Conservation (phyloP, 768 basidiomycete species). For the Tricholoma furcatifolium region DNA sequence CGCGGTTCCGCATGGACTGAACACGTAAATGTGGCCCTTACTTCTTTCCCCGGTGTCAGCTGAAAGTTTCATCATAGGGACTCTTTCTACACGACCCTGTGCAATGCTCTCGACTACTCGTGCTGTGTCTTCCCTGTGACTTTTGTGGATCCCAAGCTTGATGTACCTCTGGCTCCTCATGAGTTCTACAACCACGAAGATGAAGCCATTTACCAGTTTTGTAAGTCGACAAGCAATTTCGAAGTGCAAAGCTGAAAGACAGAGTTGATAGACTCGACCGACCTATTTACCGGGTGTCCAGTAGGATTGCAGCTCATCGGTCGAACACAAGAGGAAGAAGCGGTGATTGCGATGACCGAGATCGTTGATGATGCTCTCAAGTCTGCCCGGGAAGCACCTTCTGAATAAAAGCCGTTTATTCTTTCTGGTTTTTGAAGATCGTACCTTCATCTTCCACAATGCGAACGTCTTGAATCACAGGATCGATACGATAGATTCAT, state of each 20-base stretch:
- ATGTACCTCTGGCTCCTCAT: slow-evolving; percentile 44
- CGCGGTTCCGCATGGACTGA: slow-evolving; percentile 62
- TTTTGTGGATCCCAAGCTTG: slow-evolving; percentile 52
- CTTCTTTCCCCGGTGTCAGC: neutral
- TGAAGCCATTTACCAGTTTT: slow-evolving; percentile 48
- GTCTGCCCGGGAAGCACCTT: neutral
- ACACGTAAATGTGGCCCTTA: slow-evolving; percentile 35
- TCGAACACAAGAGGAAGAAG: slow-evolving; percentile 69
- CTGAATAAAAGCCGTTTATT: too few relatives aligned
- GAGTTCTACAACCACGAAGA: slow-evolving; percentile 56
- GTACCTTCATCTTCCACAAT: too few relatives aligned
- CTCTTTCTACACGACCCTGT: slow-evolving; percentile 59
- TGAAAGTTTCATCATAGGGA: slow-evolving; percentile 33
- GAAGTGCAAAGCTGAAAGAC: too few relatives aligned
- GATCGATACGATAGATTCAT: too few relatives aligned
- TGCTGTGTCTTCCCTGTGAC: slow-evolving; percentile 64
- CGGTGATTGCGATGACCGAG: slow-evolving; percentile 64
- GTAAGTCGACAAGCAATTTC: slow-evolving; percentile 35
- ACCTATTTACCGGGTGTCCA: slow-evolving; percentile 52
- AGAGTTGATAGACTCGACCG: slow-evolving; percentile 50
- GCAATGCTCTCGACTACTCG: slow-evolving; percentile 66
- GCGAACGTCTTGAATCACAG: too few relatives aligned
- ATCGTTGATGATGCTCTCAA: slow-evolving; percentile 57
- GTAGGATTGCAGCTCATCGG: slow-evolving; percentile 68
- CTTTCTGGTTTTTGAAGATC: too few relatives aligned